Evolutionary conservation across 768 basidiomycete species (phyloP), one percentile per base, ranked within the genome.

Genomic region (Exsudoporus frostii): DNA sequence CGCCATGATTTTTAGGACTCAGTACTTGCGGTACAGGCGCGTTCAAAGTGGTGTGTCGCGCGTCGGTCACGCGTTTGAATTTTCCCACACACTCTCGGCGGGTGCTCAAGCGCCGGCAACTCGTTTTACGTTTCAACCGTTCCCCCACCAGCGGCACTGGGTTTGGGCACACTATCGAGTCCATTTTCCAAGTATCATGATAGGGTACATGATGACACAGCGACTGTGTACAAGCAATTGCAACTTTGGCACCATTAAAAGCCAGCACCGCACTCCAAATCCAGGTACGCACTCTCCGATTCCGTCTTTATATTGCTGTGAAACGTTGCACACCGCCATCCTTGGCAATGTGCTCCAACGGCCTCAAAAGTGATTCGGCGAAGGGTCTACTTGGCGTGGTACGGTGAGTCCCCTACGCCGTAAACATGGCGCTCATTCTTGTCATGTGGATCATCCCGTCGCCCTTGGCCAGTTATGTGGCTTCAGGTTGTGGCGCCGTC

Each of bases 51-150:
- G 10, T 5, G 8, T 24, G 50, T 39, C 38, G 51, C 38, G 51
- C 51, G 50, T 51, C 22, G 17, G 25, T 51, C 45, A 51, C 50
- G 50, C 22, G 50, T 32, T 33, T 7, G 17, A 20, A 11, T 41
- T 52, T 50, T 25, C 25, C 25, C 25, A 25, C n/a, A n/a, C n/a
- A n/a, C n/a, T n/a, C n/a, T n/a, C n/a, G n/a, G n/a, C n/a, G n/a
- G n/a, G n/a, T n/a, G n/a, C n/a, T n/a, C n/a, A n/a, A n/a, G n/a
- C n/a, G n/a, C n/a, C n/a, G n/a, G n/a, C n/a, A n/a, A n/a, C n/a
- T n/a, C n/a, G n/a, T 27, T 48, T 27, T 19, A 13, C 7, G n/a
- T 9, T 29, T 30, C 43, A 14, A 13, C 20, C n/a, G 14, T 15
- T 9, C 13, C 20, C 11, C 15, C 11, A 11, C n/a, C 29, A 30